These are phyloP conservation scores for Fusarium graminum DNA, from an alignment of 2,329 filamentous ascomycete genomes.

Conservation along the genomic window DNA sequence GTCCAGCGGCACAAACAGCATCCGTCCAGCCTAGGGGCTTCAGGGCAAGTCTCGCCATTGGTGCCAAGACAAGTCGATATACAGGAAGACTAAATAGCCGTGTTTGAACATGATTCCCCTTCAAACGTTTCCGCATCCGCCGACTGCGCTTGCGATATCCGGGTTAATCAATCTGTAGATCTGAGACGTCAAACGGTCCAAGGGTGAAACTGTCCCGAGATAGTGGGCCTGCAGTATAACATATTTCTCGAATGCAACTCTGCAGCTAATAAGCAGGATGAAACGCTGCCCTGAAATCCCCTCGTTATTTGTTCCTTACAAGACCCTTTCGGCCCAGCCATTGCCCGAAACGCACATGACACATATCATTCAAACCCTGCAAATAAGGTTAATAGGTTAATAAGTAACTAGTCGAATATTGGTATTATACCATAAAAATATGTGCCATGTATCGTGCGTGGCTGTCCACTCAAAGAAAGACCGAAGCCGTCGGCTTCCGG, in stretches of 20 bases:
- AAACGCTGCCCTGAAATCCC: constrained; percentile 25
- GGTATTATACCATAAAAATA: background rate
- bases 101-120: constrained; percentile 26
- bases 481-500: background rate
- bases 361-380: constrained; percentile 20
- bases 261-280: constrained; percentile 9
- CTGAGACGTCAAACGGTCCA: constrained; percentile 26
- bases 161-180: constrained; percentile 26
- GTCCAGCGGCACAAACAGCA: constrained; percentile 26
- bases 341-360: constrained; percentile 33
- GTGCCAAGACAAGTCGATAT: constrained; percentile 33
- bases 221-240: constrained; percentile 3
- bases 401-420: background rate
- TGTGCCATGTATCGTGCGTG: background rate
- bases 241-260: constrained; percentile 15
- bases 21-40: constrained; percentile 34
- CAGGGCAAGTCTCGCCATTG: constrained; percentile 26
- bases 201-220: constrained; percentile 34
- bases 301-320: constrained; percentile 4
- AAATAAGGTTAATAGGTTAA: constrained; percentile 9
- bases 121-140: constrained; percentile 33
- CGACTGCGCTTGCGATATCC: constrained; percentile 10
- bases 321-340: constrained; percentile 16
- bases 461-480: background rate
- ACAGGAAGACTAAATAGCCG: constrained; percentile 34